Evolutionary conservation across 495 filamentous ascomycete species (phyloP), one percentile per base, ranked within the genome.

Genomic region (Penicillium simplicissimum): DNA sequence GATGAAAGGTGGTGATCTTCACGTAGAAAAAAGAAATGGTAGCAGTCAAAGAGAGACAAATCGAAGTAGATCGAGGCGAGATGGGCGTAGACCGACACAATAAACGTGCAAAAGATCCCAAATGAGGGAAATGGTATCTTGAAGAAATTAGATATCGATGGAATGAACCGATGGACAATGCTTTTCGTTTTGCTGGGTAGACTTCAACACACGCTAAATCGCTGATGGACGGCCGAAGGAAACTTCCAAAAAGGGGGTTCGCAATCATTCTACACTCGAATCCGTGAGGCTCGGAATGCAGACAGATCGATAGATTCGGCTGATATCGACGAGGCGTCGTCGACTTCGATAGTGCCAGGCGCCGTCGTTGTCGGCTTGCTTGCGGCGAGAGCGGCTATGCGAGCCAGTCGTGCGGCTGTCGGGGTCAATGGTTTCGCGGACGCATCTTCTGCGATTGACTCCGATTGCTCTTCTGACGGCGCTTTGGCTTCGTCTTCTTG

Each of bases 281-380:
- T 69, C 8, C 79, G 70, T 6, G 65, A 73, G 31, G 74, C 62
- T 36, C 79, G 77, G 58, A 81, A 80, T 52, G 74, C 75, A 36
- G 74, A 64, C 14, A 81, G 58, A 61, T 80, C 79, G 31, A 81
- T 69, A 1, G 74, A 74, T 45, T 81, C 76, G 15, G 71, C 71
- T 15, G 74, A 76, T 9, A 68, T 61, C 9, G 63, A 71, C 1
- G 74, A 66, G 13, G 66, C 67, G 49, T 81, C 79, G 57, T 80
- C 79, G 17, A 79, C 78, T 61, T 81, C 79, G 34, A 81, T 79
- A 33, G 69, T 52, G 21, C 66, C 73, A 19, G 64, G 43, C 8
- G 36, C 55, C 14, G 57, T 52, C 19, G 56, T 48, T 6, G 67
- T 31, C 15, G 67, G 47, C n/a, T 65, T 67, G 49, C 34, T 66